A percentile compares a stretch with the other conserved stretches of the same genome.
phyloP scores from a whole-genome alignment of 23 red algal genomes.

The Gracilaria vermiculophylla region DNA sequence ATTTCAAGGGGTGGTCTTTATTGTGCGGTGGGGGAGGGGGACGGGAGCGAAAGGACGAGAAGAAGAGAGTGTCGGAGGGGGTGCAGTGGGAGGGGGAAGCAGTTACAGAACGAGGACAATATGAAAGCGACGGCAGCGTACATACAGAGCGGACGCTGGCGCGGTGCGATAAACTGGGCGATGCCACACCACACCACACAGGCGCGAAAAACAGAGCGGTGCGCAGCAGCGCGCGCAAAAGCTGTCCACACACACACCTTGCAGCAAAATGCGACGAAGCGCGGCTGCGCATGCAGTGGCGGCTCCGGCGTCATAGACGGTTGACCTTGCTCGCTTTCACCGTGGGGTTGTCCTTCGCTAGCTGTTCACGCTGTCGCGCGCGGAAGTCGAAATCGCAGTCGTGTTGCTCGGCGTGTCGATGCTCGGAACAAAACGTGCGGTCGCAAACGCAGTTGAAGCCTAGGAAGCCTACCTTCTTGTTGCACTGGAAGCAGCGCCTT shows the following conservation, averaged over 20 bases:
- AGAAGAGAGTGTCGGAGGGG: background rate
- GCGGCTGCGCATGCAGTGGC: background rate
- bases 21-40: background rate
- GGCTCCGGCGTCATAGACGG: conserved; percentile 58
- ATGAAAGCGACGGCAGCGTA: background rate
- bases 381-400: conserved; percentile 90
- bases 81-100: background rate
- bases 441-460: conserved; percentile 89
- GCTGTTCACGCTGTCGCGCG: conserved; percentile 47
- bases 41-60: background rate
- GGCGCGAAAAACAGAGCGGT: conserved; percentile 2
- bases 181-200: background rate
- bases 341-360: conserved; percentile 82
- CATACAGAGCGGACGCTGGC: background rate
- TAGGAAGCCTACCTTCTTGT: conserved; percentile 84
- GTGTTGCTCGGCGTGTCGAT: conserved; percentile 87
- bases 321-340: conserved; percentile 85
- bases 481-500: conserved; percentile 71
- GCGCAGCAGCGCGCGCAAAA: conserved; percentile 12
- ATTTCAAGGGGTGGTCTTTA: background rate
- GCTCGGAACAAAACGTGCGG: conserved; percentile 71
- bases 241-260: conserved; percentile 20
- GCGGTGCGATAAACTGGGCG: background rate
- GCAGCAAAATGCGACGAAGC: conserved; percentile 6
- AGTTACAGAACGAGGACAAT: background rate